Percentiles rank a stretch among this genome's conserved stretches.
Evolutionary conservation across 1,139 yeast genomes (phyloP).

Genomic region (Trichomonascaceae sp.): DNA sequence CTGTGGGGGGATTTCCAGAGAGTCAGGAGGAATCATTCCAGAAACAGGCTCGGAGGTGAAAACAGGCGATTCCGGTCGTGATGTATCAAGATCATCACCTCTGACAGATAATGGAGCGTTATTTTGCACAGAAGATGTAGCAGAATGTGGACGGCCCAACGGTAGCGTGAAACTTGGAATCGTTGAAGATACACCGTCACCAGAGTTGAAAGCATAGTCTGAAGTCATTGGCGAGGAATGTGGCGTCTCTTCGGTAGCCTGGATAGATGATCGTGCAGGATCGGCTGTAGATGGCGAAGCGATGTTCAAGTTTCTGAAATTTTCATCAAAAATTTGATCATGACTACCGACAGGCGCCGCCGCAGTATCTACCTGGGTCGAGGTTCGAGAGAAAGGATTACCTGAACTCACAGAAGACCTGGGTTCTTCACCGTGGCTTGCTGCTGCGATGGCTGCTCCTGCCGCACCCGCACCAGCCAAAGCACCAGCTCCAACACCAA

Average conservation of each 20-base stretch:
- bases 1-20: conserved; percentile 14
- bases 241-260: conserved; percentile 46
- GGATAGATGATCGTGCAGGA: conserved; percentile 35
- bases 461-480: conserved; percentile 19
- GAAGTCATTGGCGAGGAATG: conserved; percentile 52
- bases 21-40: conserved; percentile 28
- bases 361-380: conserved; percentile 24
- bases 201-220: conserved; percentile 31
- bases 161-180: conserved; percentile 39
- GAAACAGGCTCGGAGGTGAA: conserved; percentile 30
- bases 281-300: conserved; percentile 28
- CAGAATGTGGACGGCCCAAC: conserved; percentile 65
- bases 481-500: conserved; percentile 31
- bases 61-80: conserved; percentile 49
- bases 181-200: conserved; percentile 41
- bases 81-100: conserved; percentile 58
- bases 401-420: conserved; percentile 14
- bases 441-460: conserved; percentile 18
- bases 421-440: conserved; percentile 27
- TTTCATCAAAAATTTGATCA: conserved; percentile 23
- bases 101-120: conserved; percentile 87
- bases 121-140: conserved; percentile 86
- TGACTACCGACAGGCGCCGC: conserved; percentile 1
- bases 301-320: conserved; percentile 25
- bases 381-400: conserved; percentile 24